Percentiles rank a stretch among this genome's conserved stretches.
phyloP scores from a whole-genome alignment of 306 rosid genomes.

The Neltuma alba region DNA sequence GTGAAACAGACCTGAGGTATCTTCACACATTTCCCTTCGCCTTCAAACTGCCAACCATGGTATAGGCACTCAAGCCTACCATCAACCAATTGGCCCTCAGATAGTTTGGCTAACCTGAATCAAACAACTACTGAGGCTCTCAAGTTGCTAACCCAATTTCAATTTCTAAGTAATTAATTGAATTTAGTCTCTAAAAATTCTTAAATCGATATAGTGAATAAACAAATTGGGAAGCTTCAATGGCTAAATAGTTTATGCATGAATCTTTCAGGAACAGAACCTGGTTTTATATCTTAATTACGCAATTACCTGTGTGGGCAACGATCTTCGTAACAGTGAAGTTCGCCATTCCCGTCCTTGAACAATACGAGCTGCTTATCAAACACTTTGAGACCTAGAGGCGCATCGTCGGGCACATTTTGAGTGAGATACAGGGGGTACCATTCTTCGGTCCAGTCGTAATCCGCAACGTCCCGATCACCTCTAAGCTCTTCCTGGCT shows the following conservation, averaged over 20 bases:
- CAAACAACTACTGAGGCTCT: constrained; percentile 13
- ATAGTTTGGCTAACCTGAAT: constrained; percentile 88
- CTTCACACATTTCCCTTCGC: constrained; percentile 91
- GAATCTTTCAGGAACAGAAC: neutral
- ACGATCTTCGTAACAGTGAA: constrained; percentile 80
- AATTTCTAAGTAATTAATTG: neutral
- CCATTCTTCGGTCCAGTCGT: constrained; percentile 94
- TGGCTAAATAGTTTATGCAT: neutral
- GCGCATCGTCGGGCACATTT: constrained; percentile 84
- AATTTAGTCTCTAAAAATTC: neutral
- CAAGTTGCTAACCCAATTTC: neutral
- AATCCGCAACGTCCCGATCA: constrained; percentile 53
- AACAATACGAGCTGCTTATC: constrained; percentile 76
- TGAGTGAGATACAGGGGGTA: constrained; percentile 81
- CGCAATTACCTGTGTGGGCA: constrained; percentile 83
- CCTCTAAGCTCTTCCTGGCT: constrained; percentile 53
- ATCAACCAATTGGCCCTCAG: constrained; percentile 93
- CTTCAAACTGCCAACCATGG: constrained; percentile 99
- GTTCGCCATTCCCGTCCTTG: constrained; percentile 55
- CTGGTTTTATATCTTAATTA: neutral
- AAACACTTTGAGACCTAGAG: constrained; percentile 79
- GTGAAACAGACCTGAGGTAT: constrained; percentile 84
- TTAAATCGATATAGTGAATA: neutral
- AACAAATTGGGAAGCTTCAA: neutral
- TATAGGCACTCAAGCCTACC: constrained; percentile 92